Conservation (phyloP, 2,329 filamentous ascomycete species). For the Pseudogymnoascus sp. region DNA sequence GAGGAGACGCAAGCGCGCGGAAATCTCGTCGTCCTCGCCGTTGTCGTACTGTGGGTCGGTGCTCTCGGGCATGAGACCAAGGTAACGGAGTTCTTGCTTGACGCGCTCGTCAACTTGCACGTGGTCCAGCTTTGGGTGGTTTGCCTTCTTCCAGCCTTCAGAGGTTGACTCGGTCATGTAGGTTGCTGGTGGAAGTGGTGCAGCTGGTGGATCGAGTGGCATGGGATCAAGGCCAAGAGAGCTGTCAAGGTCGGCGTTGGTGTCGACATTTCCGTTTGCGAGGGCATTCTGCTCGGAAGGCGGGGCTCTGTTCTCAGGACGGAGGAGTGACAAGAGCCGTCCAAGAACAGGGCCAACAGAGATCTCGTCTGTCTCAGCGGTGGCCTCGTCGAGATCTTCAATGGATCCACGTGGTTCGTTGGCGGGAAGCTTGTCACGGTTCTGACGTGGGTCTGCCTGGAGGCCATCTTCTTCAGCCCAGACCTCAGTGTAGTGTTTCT, state of each 20-base stretch:
- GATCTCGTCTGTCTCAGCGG: conserved; percentile 81
- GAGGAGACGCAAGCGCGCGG: conserved; percentile 76
- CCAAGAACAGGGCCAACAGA: conserved; percentile 82
- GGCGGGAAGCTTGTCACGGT: conserved; percentile 59
- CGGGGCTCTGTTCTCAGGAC: conserved; percentile 61
- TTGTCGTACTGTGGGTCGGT: conserved; percentile 71
- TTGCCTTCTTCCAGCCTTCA: conserved; percentile 72
- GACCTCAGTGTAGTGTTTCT: conserved; percentile 77
- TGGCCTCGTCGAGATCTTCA: conserved; percentile 77
- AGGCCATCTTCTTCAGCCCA: conserved; percentile 92
- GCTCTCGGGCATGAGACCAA: conserved; percentile 73
- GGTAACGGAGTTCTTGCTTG: conserved; percentile 82
- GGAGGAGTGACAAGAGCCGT: conserved; percentile 71
- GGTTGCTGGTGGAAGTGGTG: conserved; percentile 58
- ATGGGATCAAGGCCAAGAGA: conserved; percentile 27
- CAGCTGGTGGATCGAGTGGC: conserved; percentile 18
- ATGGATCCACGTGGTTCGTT: conserved; percentile 82
- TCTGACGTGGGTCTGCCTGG: conserved; percentile 55
- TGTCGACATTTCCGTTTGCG: conserved; percentile 46
- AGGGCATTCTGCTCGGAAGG: conserved; percentile 50
- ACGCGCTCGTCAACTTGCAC: conserved; percentile 81
- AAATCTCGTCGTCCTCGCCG: conserved; percentile 89
- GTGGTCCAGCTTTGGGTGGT: conserved; percentile 72
- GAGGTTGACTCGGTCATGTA: conserved; percentile 71
- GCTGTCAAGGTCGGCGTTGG: conserved; percentile 40